Conservation (phyloP, 1,284 basidiomycete genomes). For the Fomitopsis pinicola region DNA sequence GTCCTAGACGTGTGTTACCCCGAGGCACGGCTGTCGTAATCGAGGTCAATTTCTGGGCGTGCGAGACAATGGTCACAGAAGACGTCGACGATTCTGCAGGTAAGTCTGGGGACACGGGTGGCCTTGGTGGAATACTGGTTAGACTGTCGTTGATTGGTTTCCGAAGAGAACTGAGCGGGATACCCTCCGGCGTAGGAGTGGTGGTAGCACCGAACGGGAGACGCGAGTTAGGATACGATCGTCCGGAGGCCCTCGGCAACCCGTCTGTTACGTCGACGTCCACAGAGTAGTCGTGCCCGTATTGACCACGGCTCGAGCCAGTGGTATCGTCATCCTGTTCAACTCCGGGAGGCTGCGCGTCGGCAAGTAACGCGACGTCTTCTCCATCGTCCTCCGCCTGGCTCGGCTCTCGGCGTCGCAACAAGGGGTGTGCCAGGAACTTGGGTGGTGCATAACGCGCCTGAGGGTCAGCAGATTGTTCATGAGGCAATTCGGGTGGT, state of each 20-base stretch:
- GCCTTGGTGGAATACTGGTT: background rate
- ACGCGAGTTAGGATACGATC: background rate
- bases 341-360: background rate
- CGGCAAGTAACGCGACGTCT: slow-evolving; percentile 8
- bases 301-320: background rate
- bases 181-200: background rate
- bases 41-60: slow-evolving; percentile 3
- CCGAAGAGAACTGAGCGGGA: background rate
- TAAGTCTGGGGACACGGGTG: background rate
- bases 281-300: background rate
- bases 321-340: background rate
- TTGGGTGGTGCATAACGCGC: background rate
- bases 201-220: background rate
- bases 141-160: background rate
- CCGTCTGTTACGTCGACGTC: slow-evolving; percentile 22
- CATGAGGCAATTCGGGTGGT: background rate
- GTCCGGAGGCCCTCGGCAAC: slow-evolving; percentile 9
- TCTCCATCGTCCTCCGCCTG: slow-evolving; percentile 17
- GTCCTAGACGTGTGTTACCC: background rate
- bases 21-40: slow-evolving; percentile 11
- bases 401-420: slow-evolving; percentile 21
- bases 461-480: background rate
- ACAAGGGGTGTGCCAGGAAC: slow-evolving; percentile 17
- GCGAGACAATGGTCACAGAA: background rate
- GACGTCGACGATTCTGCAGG: background rate